A percentile compares a stretch with the other conserved stretches of the same genome.
Conservation (phyloP, 2,329 filamentous ascomycete genomes). For the Clonostachys solani region DNA sequence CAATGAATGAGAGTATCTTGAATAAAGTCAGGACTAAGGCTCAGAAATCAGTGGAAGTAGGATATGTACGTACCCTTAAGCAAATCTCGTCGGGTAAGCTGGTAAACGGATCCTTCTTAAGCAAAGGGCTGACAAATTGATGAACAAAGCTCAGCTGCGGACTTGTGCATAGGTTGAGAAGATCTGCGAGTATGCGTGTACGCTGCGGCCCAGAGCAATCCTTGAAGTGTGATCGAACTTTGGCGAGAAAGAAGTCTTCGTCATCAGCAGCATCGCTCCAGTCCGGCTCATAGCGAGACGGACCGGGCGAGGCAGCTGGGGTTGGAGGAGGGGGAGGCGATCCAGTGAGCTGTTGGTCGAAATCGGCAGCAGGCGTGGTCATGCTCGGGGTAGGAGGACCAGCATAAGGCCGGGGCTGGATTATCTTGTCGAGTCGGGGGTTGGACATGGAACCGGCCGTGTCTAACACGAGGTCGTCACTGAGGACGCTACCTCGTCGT, state of each 20-base stretch:
- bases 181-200: constrained; percentile 77
- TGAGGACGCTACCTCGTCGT: constrained; percentile 52
- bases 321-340: constrained; percentile 63
- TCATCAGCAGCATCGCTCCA: constrained; percentile 76
- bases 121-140: constrained; percentile 86
- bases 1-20: constrained; percentile 91
- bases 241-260: constrained; percentile 78
- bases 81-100: constrained; percentile 91
- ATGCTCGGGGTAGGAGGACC: constrained; percentile 64
- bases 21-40: not conserved
- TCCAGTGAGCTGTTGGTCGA: constrained; percentile 54
- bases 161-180: constrained; percentile 91
- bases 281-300: constrained; percentile 57
- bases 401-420: constrained; percentile 34
- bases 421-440: constrained; percentile 47
- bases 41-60: not conserved
- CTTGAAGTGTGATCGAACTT: constrained; percentile 76
- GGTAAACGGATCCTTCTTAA: constrained; percentile 96
- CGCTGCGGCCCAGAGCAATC: constrained; percentile 72
- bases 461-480: constrained; percentile 53
- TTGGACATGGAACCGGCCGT: constrained; percentile 38
- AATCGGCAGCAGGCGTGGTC: constrained; percentile 60
- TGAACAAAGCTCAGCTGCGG: constrained; percentile 94
- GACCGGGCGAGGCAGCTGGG: constrained; percentile 61
- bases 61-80: constrained; percentile 63